Percentiles rank a stretch among this genome's conserved stretches.
Conservation (phyloP, 1,139 yeast genomes). For the Debaryomycetaceae sp. region DNA sequence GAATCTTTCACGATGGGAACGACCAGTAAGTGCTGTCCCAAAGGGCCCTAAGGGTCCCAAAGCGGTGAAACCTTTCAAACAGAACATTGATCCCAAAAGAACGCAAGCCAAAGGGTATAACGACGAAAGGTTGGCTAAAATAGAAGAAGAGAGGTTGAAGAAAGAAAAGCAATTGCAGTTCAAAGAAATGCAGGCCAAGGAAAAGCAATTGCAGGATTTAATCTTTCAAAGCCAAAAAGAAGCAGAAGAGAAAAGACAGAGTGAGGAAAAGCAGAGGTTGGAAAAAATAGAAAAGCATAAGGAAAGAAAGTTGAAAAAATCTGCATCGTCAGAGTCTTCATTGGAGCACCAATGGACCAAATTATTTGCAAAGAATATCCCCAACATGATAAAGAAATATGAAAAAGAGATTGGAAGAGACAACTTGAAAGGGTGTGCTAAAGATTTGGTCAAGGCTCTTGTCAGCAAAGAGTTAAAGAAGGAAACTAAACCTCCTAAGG, state of each 20-base stretch:
- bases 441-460: slow-evolving; percentile 65
- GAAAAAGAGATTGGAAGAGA: slow-evolving; percentile 69
- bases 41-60: slow-evolving; percentile 12
- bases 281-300: slow-evolving; percentile 9
- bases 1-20: slow-evolving; percentile 56
- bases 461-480: slow-evolving; percentile 62
- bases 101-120: slow-evolving; percentile 8
- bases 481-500: slow-evolving; percentile 45
- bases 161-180: slow-evolving; percentile 31
- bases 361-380: slow-evolving; percentile 71
- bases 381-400: slow-evolving; percentile 70
- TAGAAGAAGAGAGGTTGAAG: slow-evolving; percentile 35
- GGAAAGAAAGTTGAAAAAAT: slow-evolving; percentile 11
- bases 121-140: slow-evolving; percentile 21
- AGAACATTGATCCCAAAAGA: slow-evolving; percentile 11
- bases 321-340: slow-evolving; percentile 8
- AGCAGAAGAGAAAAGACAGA: slow-evolving; percentile 16
- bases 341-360: slow-evolving; percentile 52
- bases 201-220: slow-evolving; percentile 33
- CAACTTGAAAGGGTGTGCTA: slow-evolving; percentile 70
- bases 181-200: slow-evolving; percentile 28
- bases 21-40: slow-evolving; percentile 31
- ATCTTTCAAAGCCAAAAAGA: slow-evolving; percentile 34
- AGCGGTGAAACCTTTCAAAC: slow-evolving; percentile 5
- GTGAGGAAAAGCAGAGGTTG: slow-evolving; percentile 10